Base-by-base conservation (phyloP, 2,329 filamentous ascomycete genomes). In the Trichoderma koningii region DNA sequence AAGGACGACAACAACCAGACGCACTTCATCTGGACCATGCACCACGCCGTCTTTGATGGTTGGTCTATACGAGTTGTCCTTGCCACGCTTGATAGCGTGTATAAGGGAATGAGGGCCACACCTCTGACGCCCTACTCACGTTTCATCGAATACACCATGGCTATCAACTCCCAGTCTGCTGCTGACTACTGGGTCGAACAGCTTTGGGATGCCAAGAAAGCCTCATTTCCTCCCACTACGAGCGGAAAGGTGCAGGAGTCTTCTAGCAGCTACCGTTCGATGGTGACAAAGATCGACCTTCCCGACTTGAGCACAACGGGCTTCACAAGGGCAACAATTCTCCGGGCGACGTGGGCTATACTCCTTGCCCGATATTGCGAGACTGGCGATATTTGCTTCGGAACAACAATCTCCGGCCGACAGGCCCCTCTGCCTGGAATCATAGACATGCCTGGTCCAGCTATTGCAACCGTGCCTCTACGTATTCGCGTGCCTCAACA, bases 361-460 rank as follows among this genome's bases (percentile, higher is more conserved):
- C 70, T 80, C 5, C 72, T 77, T 3, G 73, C 74, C 0, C 68
- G 76, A 2, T 79, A 80, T 55, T 73, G 78, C 67, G 73, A 44
- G 64, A 75, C 66, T 2, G 65, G 57, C 26, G 67, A 64, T 47
- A 26, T 70, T n/a, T 41, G 63, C 4, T 72, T 70, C 56, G 70
- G 70, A 10, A 55, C 59, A 9, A 63, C 67, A 1, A 55, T 70
- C 3, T 69, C 66, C 2, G 70, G 70, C 14, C 67, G 70, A 15
- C 59, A 71, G 14, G 66, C 66, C 17, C 50, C 62, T 3, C 55
- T 72, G 12, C 15, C 51, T 26, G 69, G 67, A 2, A 48, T 71
- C 17, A 62, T 65, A 14, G 34, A 61, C 38, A 68, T 69, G 45
- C 53, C 66, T 2, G 70, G 68, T 5, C 69, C 68, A 23, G 28